Evolutionary conservation across 73 alveolate species (phyloP).

Genomic region (Tetrahymena malaccensis): DNA sequence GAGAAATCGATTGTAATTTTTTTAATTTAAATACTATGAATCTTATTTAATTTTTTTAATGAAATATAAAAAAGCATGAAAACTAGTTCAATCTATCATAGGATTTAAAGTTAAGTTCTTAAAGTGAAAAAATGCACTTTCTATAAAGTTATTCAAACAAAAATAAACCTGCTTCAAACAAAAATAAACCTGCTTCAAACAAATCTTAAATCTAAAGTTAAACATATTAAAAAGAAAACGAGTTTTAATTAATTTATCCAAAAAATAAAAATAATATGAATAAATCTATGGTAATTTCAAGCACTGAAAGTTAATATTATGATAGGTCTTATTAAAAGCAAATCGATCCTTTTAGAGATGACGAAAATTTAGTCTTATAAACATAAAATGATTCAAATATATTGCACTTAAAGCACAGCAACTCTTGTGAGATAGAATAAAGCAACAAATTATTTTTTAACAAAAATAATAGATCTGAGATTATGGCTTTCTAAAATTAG

Average conservation of each 20-base stretch:
- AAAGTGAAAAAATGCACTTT: background rate
- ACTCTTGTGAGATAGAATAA: background rate
- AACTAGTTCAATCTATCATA: background rate
- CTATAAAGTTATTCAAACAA: background rate
- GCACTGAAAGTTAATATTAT: too few relatives aligned
- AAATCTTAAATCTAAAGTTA: background rate
- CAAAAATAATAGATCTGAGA: background rate
- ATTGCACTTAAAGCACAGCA: background rate
- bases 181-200: background rate
- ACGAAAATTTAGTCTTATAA: background rate
- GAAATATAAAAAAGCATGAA: background rate
- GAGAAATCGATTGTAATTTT: background rate
- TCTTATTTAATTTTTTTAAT: too few relatives aligned
- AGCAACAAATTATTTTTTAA: too few relatives aligned
- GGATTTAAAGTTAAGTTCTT: background rate
- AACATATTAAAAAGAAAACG: background rate
- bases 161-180: background rate
- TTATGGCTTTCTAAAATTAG: background rate
- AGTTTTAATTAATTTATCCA: too few relatives aligned
- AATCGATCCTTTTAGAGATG: background rate
- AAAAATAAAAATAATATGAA: background rate
- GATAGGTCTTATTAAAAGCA: background rate
- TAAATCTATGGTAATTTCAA: background rate
- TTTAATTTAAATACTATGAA: background rate
- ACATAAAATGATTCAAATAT: too few relatives aligned